Evolutionary conservation across 2,329 filamentous ascomycete species (phyloP), one percentile per base, ranked within the genome.

Genomic region (Meredithiella fracta): DNA sequence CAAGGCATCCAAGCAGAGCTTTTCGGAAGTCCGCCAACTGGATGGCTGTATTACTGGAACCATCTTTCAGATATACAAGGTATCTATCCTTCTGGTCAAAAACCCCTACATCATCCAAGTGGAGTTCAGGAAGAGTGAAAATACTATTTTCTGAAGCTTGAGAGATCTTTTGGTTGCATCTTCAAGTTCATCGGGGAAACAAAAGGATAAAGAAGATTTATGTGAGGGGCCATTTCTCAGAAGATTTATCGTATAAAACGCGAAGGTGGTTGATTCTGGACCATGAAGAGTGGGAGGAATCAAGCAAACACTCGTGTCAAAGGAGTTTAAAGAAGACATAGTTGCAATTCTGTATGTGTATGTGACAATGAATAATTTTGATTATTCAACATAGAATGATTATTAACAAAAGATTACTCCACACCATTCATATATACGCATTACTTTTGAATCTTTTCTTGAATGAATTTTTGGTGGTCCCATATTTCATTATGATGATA

Each of bases 201-300:
- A 63, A 84, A 85, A 0, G 81, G 82, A 62, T 85, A 85, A 22
- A 83, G 62, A 25, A 85, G 65, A 61, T 84, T 85, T 62, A 85
- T 64, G 61, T 85, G 82, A 11, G 80, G 77, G 81, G 80, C 82
- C 82, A 85, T 65, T 72, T 77, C 25, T 69, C 69, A 60, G 75
- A 76, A 0, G 74, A 72, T 59, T 78, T 78, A 65, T 85, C 82
- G 65, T 85, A 80, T 11, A 80, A 67, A n/a, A 69, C 71, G 47
- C 82, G 75, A 2, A 86, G 65, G 14, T 68, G 67, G 60, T 83
- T 72, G 53, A 82, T 17, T 9, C 17, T 9, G 14, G 23, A 14
- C 49, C 49, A 51, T 29, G 4, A 11, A 17, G 14, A n/a, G n/a
- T n/a, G n/a, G 49, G 49, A 31, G 26, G 25, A n/a, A 51, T 17